Evolutionary conservation across 2,329 filamentous ascomycete genomes (phyloP), one percentile per base, ranked within the genome.

Genomic region (Aaosphaeria pasadenensis): DNA sequence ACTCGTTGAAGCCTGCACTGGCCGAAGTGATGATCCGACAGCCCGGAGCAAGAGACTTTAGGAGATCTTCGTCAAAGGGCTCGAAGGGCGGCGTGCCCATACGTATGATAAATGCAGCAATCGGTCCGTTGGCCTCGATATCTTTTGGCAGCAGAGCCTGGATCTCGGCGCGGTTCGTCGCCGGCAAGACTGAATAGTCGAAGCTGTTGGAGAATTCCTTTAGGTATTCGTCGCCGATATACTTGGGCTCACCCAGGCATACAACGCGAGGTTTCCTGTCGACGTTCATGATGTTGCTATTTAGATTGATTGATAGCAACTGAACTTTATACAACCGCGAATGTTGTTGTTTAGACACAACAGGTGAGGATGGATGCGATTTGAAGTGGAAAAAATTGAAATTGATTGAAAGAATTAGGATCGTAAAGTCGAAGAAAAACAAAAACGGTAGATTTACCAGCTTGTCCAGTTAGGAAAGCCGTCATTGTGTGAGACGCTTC

Each of bases 1-100:
- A 75, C 52, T 77, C 73, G 49, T 78, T 74, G 59, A 72, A 79
- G 0, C 77, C 77, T 0, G 76, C 76, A 30, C 71, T 73, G 1
- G 73, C 73, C 0, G 77, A 79, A 4, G 69, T 62, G 31, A 80
- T 73, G 46, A 80, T 74, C 45, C 71, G 69, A 47, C 73, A 77
- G 13, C 65, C 46, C 0, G 77, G 76, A 1, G 66, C 51, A 7
- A 80, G 64, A 3, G 64, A 54, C 5, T 51, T 45, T 2, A 80
- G 64, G 4, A 80, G 57, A 4, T 70, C 73, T n/a, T 70, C 63
- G 49, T 79, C 70, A 47, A 80, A 78, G 0, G 77, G 77, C 45
- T 78, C 75, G 45, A 74, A 79, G 0, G 74, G 73, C 7, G 65
- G 63, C 2, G 74, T 76, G 7, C 76, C 77, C 71, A 79, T 77